These are phyloP conservation scores for Botrytis porri DNA, from an alignment of 2,329 filamentous ascomycete species.

Conservation along the genomic window DNA sequence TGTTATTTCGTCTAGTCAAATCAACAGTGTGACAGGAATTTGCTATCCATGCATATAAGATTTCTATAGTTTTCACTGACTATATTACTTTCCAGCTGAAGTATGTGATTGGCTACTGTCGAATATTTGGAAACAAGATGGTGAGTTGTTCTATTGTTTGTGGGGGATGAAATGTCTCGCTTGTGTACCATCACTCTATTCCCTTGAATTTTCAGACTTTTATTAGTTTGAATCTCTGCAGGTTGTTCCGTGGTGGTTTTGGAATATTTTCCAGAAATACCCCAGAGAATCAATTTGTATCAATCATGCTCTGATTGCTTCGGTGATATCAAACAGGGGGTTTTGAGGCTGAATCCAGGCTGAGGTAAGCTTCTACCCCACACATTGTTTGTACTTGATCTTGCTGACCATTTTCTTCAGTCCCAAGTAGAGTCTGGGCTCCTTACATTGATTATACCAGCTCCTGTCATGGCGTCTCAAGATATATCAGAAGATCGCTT, in stretches of 20 bases:
- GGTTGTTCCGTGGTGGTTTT: not conserved
- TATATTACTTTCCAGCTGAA: not conserved
- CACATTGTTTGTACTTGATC: not conserved
- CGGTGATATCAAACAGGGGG: not conserved
- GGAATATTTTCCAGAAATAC: no score
- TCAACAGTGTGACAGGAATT: not conserved
- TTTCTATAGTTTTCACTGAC: not conserved
- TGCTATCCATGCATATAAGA: not conserved
- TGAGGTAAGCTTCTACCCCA: not conserved
- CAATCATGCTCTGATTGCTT: not conserved
- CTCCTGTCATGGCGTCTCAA: not conserved
- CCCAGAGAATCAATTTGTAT: not conserved
- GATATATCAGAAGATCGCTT: not conserved
- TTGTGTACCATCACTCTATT: not conserved
- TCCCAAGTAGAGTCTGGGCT: rapidly evolving
- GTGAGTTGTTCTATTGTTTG: not conserved
- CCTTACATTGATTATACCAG: not conserved
- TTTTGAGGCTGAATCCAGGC: not conserved
- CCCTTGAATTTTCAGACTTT: not conserved
- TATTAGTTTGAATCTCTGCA: not conserved
- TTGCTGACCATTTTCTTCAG: not conserved
- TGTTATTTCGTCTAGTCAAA: not conserved
- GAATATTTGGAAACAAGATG: not conserved
- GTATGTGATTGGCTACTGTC: not conserved
- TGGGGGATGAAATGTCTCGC: not conserved